Conservation (phyloP, 2,329 filamentous ascomycete genomes). For the Colletotrichum camelliae region DNA sequence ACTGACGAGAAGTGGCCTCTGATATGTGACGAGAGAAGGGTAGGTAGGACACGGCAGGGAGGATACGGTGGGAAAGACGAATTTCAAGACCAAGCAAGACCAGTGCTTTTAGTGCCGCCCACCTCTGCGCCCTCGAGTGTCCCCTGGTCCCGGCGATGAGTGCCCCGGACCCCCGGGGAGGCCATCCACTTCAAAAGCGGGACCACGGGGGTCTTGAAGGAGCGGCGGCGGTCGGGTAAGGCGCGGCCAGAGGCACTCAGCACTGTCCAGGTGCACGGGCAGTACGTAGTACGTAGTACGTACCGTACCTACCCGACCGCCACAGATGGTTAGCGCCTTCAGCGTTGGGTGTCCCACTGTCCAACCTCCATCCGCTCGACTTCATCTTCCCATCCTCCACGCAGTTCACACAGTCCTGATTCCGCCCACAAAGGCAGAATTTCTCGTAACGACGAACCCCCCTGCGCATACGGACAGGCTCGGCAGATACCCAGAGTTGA, state of each 20-base stretch:
- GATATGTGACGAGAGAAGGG: slow-evolving; percentile 9
- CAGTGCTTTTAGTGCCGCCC: background rate
- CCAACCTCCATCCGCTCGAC: background rate
- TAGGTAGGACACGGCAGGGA: background rate
- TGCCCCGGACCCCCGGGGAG: slow-evolving; percentile 12
- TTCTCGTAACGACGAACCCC: background rate
- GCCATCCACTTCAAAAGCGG: background rate
- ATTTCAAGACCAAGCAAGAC: slow-evolving; percentile 5
- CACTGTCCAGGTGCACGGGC: background rate
- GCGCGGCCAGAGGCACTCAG: background rate
- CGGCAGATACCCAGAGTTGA: background rate
- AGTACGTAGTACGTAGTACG: background rate
- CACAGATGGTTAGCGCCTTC: background rate
- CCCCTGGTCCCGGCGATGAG: slow-evolving; percentile 15
- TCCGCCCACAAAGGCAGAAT: background rate
- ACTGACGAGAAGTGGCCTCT: background rate
- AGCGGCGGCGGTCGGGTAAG: slow-evolving; percentile 14
- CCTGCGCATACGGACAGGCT: background rate
- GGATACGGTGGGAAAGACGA: background rate
- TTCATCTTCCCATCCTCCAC: background rate
- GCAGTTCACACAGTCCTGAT: background rate
- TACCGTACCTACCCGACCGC: background rate
- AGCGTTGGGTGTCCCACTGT: background rate
- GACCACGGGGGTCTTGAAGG: background rate
- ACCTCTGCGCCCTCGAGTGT: background rate